These are phyloP conservation scores for Annona squamosa DNA, from an alignment of 164 flowering plant species.

Conservation along the genomic window DNA sequence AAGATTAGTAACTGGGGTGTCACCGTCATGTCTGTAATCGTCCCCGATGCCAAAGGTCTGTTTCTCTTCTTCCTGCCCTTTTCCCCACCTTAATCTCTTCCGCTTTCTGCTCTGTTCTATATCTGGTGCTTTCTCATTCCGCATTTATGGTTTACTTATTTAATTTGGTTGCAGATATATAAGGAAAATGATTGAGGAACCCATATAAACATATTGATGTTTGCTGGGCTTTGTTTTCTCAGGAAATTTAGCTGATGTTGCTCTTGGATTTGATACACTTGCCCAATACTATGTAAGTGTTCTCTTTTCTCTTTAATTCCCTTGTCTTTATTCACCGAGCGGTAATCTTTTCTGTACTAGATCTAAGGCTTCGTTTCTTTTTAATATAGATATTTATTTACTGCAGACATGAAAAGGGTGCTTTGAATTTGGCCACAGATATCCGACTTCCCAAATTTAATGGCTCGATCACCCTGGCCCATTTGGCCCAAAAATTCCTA, in stretches of 20 bases:
- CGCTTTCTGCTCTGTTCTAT: background rate
- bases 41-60: constrained; percentile 72
- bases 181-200: no score
- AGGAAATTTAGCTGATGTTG: constrained; percentile 69
- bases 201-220: background rate
- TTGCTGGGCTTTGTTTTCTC: constrained; percentile 5
- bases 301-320: background rate
- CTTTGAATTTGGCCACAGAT: no score
- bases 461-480: no score
- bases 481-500: no score
- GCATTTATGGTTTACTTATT: no score
- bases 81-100: no score
- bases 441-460: no score
- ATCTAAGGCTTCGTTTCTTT: no score
- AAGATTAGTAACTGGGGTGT: constrained; percentile 85
- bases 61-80: background rate
- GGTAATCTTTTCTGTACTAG: no score
- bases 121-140: background rate
- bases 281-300: constrained; percentile 12
- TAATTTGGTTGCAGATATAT: background rate
- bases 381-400: no score
- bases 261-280: constrained; percentile 59
- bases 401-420: no score
- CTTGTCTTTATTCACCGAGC: background rate
- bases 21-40: constrained; percentile 42